These are phyloP conservation scores for Myxozyma neotropica DNA, from an alignment of 805 yeast genomes.

Conservation along the genomic window DNA sequence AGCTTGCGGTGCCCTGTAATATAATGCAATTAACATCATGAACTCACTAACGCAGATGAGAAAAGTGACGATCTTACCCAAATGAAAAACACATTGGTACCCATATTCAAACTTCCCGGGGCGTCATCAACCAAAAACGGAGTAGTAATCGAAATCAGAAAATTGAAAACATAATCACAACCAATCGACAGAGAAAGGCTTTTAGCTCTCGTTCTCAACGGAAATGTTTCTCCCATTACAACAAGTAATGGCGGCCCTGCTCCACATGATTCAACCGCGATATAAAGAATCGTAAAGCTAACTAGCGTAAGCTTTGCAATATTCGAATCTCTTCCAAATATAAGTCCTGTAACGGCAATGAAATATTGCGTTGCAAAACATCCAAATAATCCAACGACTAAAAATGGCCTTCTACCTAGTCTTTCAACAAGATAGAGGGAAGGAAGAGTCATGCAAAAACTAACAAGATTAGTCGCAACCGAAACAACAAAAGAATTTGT, in stretches of 20 bases:
- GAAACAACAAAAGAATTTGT: conserved; percentile 71
- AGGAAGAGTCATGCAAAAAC: conserved; percentile 78
- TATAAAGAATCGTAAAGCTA: conserved; percentile 60
- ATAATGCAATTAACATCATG: neutral
- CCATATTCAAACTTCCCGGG: conserved; percentile 26
- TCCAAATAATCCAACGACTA: conserved; percentile 72
- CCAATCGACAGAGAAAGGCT: conserved; percentile 26
- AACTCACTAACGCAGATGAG: neutral
- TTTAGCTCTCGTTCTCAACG: conserved; percentile 29
- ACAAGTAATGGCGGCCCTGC: conserved; percentile 79
- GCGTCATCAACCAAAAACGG: conserved; percentile 46
- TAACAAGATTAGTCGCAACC: conserved; percentile 77
- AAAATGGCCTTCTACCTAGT: conserved; percentile 73
- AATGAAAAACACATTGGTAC: conserved; percentile 28
- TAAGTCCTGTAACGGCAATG: conserved; percentile 65
- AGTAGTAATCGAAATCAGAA: conserved; percentile 42
- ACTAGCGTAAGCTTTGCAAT: conserved; percentile 53
- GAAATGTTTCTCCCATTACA: conserved; percentile 30
- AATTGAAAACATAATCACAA: conserved; percentile 22
- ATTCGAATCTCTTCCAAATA: conserved; percentile 45
- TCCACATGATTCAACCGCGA: conserved; percentile 75
- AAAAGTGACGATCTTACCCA: conserved; percentile 8
- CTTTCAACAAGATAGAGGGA: conserved; percentile 78
- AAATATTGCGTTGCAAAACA: conserved; percentile 68
- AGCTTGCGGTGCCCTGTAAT: conserved; percentile 47